A percentile compares a stretch with the other conserved stretches of the same genome.
phyloP scores from a whole-genome alignment of 75 land plant genomes.

The Adiantum capillusveneris region DNA sequence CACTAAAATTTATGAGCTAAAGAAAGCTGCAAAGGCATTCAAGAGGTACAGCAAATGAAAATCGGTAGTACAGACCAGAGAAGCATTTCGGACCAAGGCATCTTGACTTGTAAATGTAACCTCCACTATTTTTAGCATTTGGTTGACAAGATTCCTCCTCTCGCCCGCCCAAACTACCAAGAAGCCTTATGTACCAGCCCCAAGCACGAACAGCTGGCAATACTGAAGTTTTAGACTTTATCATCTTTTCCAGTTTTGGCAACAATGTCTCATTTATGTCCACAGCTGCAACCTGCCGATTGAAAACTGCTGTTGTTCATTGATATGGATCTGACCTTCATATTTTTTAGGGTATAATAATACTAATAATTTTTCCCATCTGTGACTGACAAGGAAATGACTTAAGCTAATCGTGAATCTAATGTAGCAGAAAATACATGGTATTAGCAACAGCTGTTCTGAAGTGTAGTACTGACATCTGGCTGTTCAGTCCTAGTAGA shows the following conservation, averaged over 20 bases:
- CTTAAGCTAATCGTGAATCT: too few species aligned
- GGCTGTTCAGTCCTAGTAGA: too few species aligned
- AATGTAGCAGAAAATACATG: too few species aligned
- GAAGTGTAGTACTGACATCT: too few species aligned
- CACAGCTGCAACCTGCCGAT: conserved; percentile 22
- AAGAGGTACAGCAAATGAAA: background rate
- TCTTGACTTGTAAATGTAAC: conserved; percentile 28
- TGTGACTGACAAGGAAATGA: too few species aligned
- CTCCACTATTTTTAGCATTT: conserved; percentile 59
- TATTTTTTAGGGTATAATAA: too few species aligned
- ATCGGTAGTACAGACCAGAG: conserved; percentile 17
- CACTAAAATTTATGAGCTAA: too few species aligned
- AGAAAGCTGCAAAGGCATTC: background rate
- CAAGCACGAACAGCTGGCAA: conserved; percentile 44
- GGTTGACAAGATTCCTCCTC: conserved; percentile 37
- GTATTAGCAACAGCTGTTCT: too few species aligned
- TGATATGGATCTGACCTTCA: too few species aligned
- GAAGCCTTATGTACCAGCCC: conserved; percentile 54
- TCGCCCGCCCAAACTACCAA: conserved; percentile 31
- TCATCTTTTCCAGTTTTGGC: conserved; percentile 30
- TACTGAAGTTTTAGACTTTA: conserved; percentile 20
- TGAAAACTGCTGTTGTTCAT: too few species aligned
- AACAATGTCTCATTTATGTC: conserved; percentile 46
- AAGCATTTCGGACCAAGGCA: conserved; percentile 23
- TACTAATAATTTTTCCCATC: too few species aligned